phyloP scores from a whole-genome alignment of 352 stramenopile genomes.

The Thraustochytrium sp. region DNA sequence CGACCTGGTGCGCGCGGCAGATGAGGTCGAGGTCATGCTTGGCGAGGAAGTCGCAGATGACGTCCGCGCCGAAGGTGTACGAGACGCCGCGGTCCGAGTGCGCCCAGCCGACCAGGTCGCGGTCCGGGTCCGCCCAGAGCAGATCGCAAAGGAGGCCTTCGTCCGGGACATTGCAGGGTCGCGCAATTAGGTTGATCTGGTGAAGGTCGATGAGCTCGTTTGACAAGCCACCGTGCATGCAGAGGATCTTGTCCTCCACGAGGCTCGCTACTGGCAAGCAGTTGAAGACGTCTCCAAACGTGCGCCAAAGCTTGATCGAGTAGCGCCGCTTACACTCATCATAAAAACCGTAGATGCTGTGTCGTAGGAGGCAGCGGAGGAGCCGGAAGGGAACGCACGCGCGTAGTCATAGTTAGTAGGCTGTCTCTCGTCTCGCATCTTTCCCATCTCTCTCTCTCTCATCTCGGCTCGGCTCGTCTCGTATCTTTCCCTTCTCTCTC shows the following conservation, averaged over 20 bases:
- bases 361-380: no score
- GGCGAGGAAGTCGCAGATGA: slow-evolving; percentile 93
- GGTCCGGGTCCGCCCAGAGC: slow-evolving; percentile 95
- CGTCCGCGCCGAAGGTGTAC: slow-evolving; percentile 98
- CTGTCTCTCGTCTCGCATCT: no score
- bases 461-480: no score
- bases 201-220: slow-evolving; percentile 74
- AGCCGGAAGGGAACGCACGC: no score
- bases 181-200: slow-evolving; percentile 64
- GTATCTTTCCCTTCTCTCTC: background rate
- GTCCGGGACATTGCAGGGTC: slow-evolving; percentile 78
- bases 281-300: slow-evolving; percentile 70
- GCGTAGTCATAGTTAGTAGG: no score
- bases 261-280: slow-evolving; percentile 91
- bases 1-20: slow-evolving; percentile 87
- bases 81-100: slow-evolving; percentile 72
- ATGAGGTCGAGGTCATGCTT: slow-evolving; percentile 96
- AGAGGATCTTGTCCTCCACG: slow-evolving; percentile 98
- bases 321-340: slow-evolving; percentile 88
- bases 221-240: slow-evolving; percentile 80
- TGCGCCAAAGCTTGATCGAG: slow-evolving; percentile 71
- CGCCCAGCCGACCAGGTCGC: slow-evolving; percentile 61
- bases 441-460: no score
- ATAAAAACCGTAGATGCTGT: slow-evolving; percentile 97
- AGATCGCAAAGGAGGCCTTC: slow-evolving; percentile 86